Evolutionary conservation across 257 asterid species (phyloP), one percentile per base, ranked within the genome.

Genomic region (Osmanthus fragrans): DNA sequence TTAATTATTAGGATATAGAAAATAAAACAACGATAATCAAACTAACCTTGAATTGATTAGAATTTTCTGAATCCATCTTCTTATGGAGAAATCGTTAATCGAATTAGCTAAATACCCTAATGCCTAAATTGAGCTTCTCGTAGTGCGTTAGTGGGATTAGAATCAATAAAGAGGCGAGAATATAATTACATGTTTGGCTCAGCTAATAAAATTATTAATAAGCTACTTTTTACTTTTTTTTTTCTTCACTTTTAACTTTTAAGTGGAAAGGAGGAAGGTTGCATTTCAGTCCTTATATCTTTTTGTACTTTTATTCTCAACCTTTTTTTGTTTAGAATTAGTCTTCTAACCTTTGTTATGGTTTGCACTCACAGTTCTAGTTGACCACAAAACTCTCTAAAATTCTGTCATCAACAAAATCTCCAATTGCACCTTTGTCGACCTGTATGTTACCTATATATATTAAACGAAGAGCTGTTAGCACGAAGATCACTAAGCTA

Each of bases 21-120:
- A 72, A n/a, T 4, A 49, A 42, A 42, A 0, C 4, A 74, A 13
- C 7, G 9, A 74, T 63, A 67, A 27, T 58, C 33, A 40, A 82
- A 23, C 13, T 1, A 54, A 84, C 90, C 88, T 79, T 81, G 79
- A 84, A 86, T 70, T 72, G 84, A 64, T 37, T 58, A 36, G 81
- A 11, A 27, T 77, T 16, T 63, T 23, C 69, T 45, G 83, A 79
- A 54, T 71, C 83, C 89, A 86, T 86, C 71, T 63, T 25, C 36
- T 8, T 27, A 4, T 25, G 69, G 36, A 30, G 66, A 58, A 58
- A 58, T 10, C 23, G 66, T 6, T 58, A 21, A 58, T 2, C 66
- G 66, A n/a, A 8, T n/a, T 58, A n/a, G 66, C 66, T 58, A 56
- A n/a, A 19, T n/a, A 8, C 66, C 66, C 66, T 58, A 58, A 58